These are phyloP conservation scores for Akanthomyces muscarius DNA, from an alignment of 2,329 filamentous ascomycete species.

Conservation along the genomic window DNA sequence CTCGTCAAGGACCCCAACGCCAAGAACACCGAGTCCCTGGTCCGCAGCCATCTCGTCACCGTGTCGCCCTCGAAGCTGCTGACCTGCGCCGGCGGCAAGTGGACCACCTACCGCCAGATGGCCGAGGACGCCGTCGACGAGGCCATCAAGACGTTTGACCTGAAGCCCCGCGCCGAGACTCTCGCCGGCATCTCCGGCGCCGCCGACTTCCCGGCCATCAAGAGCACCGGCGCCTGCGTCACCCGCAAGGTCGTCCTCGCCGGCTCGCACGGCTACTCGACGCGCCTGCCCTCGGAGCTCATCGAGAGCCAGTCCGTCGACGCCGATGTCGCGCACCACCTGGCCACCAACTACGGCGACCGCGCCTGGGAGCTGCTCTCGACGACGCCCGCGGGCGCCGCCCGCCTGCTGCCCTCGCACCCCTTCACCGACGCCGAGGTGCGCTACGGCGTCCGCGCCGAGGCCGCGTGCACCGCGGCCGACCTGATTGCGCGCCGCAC, in stretches of 20 bases:
- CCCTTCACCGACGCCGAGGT: slow-evolving; percentile 73
- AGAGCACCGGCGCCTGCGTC: slow-evolving; percentile 67
- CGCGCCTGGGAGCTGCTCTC: slow-evolving; percentile 68
- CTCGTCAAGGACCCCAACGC: slow-evolving; percentile 78
- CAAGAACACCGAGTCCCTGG: slow-evolving; percentile 76
- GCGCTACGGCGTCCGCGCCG: slow-evolving; percentile 65
- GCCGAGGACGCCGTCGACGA: slow-evolving; percentile 81
- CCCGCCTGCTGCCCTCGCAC: slow-evolving; percentile 61
- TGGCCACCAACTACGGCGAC: slow-evolving; percentile 41
- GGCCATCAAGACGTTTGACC: slow-evolving; percentile 62
- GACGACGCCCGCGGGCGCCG: slow-evolving; percentile 50
- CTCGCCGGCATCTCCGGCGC: slow-evolving; percentile 65
- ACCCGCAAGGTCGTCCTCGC: slow-evolving; percentile 70
- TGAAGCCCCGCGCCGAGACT: slow-evolving; percentile 49
- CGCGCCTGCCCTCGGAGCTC: slow-evolving; percentile 32
- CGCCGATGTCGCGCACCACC: slow-evolving; percentile 38
- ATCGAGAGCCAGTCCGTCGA: slow-evolving; percentile 32
- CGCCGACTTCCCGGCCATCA: slow-evolving; percentile 32
- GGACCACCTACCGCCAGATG: slow-evolving; percentile 89
- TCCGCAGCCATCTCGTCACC: slow-evolving; percentile 76
- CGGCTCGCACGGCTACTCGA: slow-evolving; percentile 67
- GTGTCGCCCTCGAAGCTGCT: slow-evolving; percentile 70
- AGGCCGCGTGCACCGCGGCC: slow-evolving; percentile 68
- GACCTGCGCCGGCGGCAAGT: slow-evolving; percentile 80
- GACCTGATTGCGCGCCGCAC: slow-evolving; percentile 69